Conservation (phyloP, 2,329 filamentous ascomycete genomes). For the Calonectria hawksworthii region DNA sequence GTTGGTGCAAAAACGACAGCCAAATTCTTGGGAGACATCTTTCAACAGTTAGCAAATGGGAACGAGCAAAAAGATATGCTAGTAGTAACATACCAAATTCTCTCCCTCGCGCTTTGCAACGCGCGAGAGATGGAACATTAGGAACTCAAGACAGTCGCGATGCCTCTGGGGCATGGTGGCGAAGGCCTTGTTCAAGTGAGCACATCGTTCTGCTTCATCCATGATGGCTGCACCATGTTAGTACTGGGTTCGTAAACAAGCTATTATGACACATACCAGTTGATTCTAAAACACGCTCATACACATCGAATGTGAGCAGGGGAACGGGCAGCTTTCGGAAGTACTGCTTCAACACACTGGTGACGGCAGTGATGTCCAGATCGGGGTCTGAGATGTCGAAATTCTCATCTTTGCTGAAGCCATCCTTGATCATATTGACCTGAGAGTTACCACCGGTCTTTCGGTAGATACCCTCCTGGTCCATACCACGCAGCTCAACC, state of each 20-base stretch:
- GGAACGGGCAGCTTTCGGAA: slow-evolving; percentile 93
- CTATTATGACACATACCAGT: slow-evolving; percentile 67
- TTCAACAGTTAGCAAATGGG: slow-evolving; percentile 32
- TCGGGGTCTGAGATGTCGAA: slow-evolving; percentile 95
- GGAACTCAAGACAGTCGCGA: slow-evolving; percentile 89
- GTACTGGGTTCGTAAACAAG: slow-evolving; percentile 5
- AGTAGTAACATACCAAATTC: slow-evolving; percentile 76
- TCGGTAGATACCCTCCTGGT: slow-evolving; percentile 96
- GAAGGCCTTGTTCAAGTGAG: slow-evolving; percentile 80
- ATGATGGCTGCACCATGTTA: slow-evolving; percentile 67
- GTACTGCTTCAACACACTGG: slow-evolving; percentile 96
- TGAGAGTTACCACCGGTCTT: slow-evolving; percentile 96
- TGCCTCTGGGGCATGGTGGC: slow-evolving; percentile 86
- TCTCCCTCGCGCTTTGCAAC: slow-evolving; percentile 87
- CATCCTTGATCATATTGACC: slow-evolving; percentile 90
- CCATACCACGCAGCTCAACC: slow-evolving; percentile 96
- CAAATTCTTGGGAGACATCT: slow-evolving; percentile 97
- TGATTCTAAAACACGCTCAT: slow-evolving; percentile 89
- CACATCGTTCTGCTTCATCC: slow-evolving; percentile 76
- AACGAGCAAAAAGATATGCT: not conserved
- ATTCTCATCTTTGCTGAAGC: slow-evolving; percentile 88
- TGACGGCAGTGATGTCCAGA: slow-evolving; percentile 96
- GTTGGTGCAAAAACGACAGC: slow-evolving; percentile 98
- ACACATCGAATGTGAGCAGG: slow-evolving; percentile 91
- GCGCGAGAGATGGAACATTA: slow-evolving; percentile 92